phyloP scores from a whole-genome alignment of 306 rosid species.

The Lablab purpureus region DNA sequence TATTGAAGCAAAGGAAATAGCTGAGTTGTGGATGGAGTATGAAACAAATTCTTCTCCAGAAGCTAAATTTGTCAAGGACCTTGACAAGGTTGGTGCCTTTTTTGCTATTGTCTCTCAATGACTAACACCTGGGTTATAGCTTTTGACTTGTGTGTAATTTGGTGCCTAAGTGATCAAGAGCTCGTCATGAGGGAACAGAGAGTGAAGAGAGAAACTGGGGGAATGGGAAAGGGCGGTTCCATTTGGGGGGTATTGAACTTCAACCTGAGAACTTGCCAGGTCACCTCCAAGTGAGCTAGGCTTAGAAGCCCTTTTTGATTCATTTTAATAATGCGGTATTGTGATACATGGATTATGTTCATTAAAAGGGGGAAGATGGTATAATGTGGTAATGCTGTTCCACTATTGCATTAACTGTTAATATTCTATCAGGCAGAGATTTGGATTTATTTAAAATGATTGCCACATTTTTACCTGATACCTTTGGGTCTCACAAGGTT shows the following conservation, averaged over 20 bases:
- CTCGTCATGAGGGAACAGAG: not conserved
- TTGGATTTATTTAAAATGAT: conserved; percentile 15
- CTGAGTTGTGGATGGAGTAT: conserved; percentile 87
- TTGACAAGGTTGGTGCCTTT: conserved; percentile 69
- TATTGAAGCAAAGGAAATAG: conserved; percentile 76
- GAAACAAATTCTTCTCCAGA: conserved; percentile 80
- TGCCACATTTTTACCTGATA: not conserved
- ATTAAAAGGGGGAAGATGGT: not conserved
- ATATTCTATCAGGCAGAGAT: conserved; percentile 1
- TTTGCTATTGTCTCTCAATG: conserved; percentile 25
- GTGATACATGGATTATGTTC: conserved; percentile 1
- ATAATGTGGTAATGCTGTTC: not conserved
- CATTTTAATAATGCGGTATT: conserved; percentile 6
- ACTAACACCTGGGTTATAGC: conserved; percentile 26
- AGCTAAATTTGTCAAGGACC: conserved; percentile 93
- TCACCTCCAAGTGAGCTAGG: conserved; percentile 1
- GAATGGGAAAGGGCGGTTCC: conserved; percentile 12
- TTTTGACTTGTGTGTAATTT: conserved; percentile 6
- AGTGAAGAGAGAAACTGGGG: conserved; percentile 8
- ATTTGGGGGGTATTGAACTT: not conserved
- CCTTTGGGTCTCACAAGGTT: not conserved
- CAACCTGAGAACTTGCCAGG: not conserved
- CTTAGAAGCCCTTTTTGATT: not conserved
- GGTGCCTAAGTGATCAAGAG: not conserved
- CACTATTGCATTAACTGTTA: not conserved